phyloP scores from a whole-genome alignment of 805 yeast species.

The Metschnikowia rubicola region DNA sequence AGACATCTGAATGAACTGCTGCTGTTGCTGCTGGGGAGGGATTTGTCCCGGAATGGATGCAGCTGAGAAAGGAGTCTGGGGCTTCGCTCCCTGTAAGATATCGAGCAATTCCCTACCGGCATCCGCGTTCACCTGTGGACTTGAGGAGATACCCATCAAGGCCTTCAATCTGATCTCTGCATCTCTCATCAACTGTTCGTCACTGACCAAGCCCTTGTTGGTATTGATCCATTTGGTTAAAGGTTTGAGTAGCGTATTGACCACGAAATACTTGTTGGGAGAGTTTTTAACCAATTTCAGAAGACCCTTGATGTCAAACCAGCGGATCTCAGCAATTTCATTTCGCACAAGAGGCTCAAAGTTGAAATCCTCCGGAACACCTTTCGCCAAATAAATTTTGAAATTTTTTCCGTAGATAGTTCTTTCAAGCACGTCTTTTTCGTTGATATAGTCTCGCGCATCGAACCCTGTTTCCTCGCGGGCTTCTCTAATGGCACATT shows the following conservation, averaged over 20 bases:
- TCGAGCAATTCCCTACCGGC: conserved; percentile 77
- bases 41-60: conserved; percentile 7
- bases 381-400: conserved; percentile 71
- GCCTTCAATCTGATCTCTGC: conserved; percentile 66
- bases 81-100: conserved; percentile 44
- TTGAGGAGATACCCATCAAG: conserved; percentile 53
- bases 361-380: conserved; percentile 70
- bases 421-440: conserved; percentile 74
- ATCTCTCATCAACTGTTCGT: conserved; percentile 54
- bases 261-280: conserved; percentile 41
- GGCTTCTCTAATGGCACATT: conserved; percentile 89
- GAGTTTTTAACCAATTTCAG: conserved; percentile 40
- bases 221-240: conserved; percentile 53
- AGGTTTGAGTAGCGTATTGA: conserved; percentile 49
- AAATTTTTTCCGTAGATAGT: conserved; percentile 80
- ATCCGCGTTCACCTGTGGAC: conserved; percentile 38
- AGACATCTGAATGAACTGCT: conserved; percentile 23
- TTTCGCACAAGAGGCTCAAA: conserved; percentile 83
- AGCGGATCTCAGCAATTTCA: conserved; percentile 80
- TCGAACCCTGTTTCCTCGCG: conserved; percentile 93
- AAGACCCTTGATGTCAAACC: conserved; percentile 58
- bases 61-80: conserved; percentile 2
- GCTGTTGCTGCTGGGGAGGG: conserved; percentile 7
- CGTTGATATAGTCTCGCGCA: conserved; percentile 61
- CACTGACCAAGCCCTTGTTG: conserved; percentile 45